These are phyloP conservation scores for Colletotrichum sp. DNA, from an alignment of 2,329 filamentous ascomycete genomes.

Conservation along the genomic window DNA sequence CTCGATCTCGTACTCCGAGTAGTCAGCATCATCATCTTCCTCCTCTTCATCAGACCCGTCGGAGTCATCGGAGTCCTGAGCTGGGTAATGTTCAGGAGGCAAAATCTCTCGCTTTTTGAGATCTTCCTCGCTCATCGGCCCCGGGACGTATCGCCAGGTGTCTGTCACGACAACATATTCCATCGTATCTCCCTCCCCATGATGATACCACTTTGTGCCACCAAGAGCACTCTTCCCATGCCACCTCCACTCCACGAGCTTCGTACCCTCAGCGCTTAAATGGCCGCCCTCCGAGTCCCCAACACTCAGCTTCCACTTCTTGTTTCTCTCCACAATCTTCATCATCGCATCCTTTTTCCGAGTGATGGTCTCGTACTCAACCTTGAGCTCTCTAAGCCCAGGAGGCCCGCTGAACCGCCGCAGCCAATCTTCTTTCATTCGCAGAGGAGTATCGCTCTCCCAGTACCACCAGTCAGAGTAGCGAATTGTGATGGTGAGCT, in stretches of 20 bases:
- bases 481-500: constrained; percentile 49
- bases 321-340: constrained; percentile 38
- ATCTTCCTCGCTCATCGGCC: not conserved
- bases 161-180: constrained; percentile 14
- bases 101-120: not conserved
- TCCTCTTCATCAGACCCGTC: not conserved
- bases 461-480: constrained; percentile 56
- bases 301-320: constrained; percentile 1
- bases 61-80: not conserved
- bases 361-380: constrained; percentile 54
- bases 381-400: constrained; percentile 41
- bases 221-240: not conserved
- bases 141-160: not conserved
- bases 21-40: not conserved
- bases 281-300: not conserved
- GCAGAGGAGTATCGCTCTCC: constrained; percentile 41
- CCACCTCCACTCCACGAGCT: constrained; percentile 5
- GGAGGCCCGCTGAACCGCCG: constrained; percentile 23
- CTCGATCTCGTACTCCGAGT: not conserved
- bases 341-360: constrained; percentile 50
- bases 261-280: constrained; percentile 1
- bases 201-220: not conserved
- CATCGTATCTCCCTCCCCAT: not conserved
- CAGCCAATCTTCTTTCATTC: constrained; percentile 43
- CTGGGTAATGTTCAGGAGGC: not conserved